phyloP scores from a whole-genome alignment of 208 protist species.

The Herpetomonas tarakana region DNA sequence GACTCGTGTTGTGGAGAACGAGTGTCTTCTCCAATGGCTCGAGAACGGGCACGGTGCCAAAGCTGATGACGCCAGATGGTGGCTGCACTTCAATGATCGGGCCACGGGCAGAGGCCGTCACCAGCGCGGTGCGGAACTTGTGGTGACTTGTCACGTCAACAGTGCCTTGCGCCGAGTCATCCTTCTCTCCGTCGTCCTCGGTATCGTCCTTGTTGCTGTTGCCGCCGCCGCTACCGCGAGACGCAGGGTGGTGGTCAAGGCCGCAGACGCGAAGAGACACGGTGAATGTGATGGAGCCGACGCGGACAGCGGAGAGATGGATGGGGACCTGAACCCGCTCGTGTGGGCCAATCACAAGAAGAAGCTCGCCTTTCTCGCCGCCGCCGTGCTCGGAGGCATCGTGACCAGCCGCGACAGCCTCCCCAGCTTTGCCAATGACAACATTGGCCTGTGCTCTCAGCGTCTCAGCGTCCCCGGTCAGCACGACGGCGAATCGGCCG shows the following conservation, averaged over 20 bases:
- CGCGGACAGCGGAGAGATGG: conserved; percentile 59
- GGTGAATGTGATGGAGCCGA: conserved; percentile 81
- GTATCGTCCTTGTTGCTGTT: conserved; percentile 4
- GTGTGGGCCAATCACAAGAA: conserved; percentile 17
- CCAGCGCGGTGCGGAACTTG: conserved; percentile 19
- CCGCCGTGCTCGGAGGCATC: neutral
- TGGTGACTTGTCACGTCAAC: neutral
- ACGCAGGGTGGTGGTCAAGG: conserved; percentile 9
- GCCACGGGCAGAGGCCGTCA: conserved; percentile 74
- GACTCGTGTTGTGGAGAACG: conserved; percentile 79
- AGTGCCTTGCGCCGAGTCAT: conserved; percentile 3
- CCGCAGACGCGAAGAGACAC: conserved; percentile 81
- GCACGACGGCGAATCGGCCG: conserved; percentile 89
- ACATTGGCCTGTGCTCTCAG: conserved; percentile 23
- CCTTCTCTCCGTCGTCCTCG: conserved; percentile 19
- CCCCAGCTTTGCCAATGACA: conserved; percentile 16
- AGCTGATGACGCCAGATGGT: conserved; percentile 39
- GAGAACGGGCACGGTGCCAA: conserved; percentile 73
- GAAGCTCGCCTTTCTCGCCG: neutral
- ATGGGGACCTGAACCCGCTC: conserved; percentile 64
- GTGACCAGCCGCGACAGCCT: neutral
- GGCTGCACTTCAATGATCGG: conserved; percentile 66
- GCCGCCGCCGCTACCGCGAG: neutral
- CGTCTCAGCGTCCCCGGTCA: conserved; percentile 52
- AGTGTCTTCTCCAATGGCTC: conserved; percentile 31